These are phyloP conservation scores for Bothriochloa decipiens DNA, from an alignment of 176 grass and related monocot genomes.

Conservation along the genomic window DNA sequence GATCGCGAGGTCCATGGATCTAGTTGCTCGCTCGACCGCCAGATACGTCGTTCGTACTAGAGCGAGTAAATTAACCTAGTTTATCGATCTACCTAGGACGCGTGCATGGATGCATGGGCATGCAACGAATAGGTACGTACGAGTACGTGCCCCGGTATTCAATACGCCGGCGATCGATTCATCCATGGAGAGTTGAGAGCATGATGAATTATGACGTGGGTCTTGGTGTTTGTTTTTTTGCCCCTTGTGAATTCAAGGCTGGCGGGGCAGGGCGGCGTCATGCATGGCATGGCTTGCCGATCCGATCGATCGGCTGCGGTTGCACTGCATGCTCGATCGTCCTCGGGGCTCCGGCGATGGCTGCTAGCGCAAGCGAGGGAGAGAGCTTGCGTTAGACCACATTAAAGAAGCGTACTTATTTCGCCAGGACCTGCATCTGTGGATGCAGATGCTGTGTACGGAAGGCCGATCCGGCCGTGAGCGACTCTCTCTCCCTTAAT, in stretches of 20 bases:
- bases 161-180: not conserved
- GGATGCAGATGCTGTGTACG: not conserved
- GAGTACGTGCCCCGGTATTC: not conserved
- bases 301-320: not conserved
- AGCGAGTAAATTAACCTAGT: constrained; percentile 35
- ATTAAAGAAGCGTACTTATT: constrained; percentile 45
- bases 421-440: not conserved
- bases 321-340: not conserved
- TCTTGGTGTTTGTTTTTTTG: not conserved
- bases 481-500: not conserved
- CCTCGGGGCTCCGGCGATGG: constrained; percentile 1
- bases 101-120: not conserved
- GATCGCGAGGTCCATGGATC: not conserved
- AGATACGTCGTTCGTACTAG: not conserved
- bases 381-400: constrained; percentile 5
- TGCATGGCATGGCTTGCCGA: constrained; percentile 32
- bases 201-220: constrained; percentile 8
- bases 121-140: not conserved
- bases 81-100: not conserved
- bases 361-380: not conserved
- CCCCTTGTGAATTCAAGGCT: constrained; percentile 17
- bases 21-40: not conserved
- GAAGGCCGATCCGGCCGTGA: not conserved
- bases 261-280: constrained; percentile 5
- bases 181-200: not conserved